phyloP scores from a whole-genome alignment of 306 rosid species.

The Hippophae gyantsensis region DNA sequence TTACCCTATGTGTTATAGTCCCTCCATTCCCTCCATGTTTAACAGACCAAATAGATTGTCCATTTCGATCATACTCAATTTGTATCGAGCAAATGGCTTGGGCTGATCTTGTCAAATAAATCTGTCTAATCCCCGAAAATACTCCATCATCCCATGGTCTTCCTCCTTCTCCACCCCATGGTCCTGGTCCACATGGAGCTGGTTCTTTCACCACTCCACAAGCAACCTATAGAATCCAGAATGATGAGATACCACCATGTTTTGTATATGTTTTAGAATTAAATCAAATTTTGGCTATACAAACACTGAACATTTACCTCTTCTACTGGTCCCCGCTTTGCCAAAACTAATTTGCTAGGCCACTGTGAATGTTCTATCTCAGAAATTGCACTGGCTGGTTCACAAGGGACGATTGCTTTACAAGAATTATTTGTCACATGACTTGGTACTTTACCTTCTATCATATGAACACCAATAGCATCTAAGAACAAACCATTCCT shows the following conservation, averaged over 20 bases:
- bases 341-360: slow-evolving; percentile 35
- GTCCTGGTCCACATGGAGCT: slow-evolving; percentile 87
- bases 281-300: too few species aligned
- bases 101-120: slow-evolving; percentile 53
- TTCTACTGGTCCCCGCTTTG: slow-evolving; percentile 46
- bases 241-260: background rate
- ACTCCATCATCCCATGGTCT: slow-evolving; percentile 95
- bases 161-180: slow-evolving; percentile 99
- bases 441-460: slow-evolving; percentile 43
- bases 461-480: slow-evolving; percentile 65
- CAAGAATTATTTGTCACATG: slow-evolving; percentile 29
- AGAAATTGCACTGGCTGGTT: slow-evolving; percentile 22
- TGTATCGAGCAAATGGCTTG: slow-evolving; percentile 79
- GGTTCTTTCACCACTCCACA: slow-evolving; percentile 70
- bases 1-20: slow-evolving; percentile 52
- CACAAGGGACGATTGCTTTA: slow-evolving; percentile 8
- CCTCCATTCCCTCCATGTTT: slow-evolving; percentile 84
- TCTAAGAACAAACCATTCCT: slow-evolving; percentile 76
- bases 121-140: slow-evolving; percentile 68
- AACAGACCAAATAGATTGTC: slow-evolving; percentile 84
- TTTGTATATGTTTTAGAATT: background rate
- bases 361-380: slow-evolving; percentile 35
- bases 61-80: slow-evolving; percentile 75
- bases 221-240: slow-evolving; percentile 30
- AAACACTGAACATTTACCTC: slow-evolving; percentile 28